Conservation (phyloP, 345 rosid genomes). For the Citrus reticulata region DNA sequence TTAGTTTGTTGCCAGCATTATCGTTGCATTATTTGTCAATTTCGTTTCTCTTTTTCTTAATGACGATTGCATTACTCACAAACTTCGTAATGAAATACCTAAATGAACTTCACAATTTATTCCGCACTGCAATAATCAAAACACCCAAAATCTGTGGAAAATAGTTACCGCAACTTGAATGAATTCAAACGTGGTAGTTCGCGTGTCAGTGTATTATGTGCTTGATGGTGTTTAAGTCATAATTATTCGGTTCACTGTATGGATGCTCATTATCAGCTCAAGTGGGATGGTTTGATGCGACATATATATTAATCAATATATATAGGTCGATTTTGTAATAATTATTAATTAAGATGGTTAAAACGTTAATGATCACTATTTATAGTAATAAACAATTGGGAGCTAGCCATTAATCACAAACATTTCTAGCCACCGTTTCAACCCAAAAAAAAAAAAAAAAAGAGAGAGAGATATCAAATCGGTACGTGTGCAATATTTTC, state of each 20-base stretch:
- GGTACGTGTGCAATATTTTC: neutral
- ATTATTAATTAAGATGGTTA: neutral
- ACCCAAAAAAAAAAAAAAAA: too few species aligned
- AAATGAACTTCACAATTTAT: neutral
- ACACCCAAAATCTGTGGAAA: constrained; percentile 13
- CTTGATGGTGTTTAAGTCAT: constrained; percentile 22
- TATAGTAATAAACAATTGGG: neutral
- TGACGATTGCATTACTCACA: constrained; percentile 43
- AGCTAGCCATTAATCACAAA: neutral
- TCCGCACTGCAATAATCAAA: neutral
- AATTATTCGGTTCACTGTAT: constrained; percentile 22
- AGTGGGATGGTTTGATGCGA: constrained; percentile 24
- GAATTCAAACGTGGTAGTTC: constrained; percentile 36
- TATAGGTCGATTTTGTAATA: neutral
- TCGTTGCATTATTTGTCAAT: too few species aligned
- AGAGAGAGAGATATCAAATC: neutral
- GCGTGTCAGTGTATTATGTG: constrained; percentile 34
- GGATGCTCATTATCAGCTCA: constrained; percentile 17
- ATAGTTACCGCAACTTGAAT: constrained; percentile 14
- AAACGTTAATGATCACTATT: neutral
- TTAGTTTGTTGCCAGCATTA: neutral
- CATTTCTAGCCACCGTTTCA: neutral
- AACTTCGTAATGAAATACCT: constrained; percentile 26
- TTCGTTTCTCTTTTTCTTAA: neutral
- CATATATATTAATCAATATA: neutral